Base-by-base conservation (phyloP, 495 filamentous ascomycete species). In the Penicillium ochrochloron region DNA sequence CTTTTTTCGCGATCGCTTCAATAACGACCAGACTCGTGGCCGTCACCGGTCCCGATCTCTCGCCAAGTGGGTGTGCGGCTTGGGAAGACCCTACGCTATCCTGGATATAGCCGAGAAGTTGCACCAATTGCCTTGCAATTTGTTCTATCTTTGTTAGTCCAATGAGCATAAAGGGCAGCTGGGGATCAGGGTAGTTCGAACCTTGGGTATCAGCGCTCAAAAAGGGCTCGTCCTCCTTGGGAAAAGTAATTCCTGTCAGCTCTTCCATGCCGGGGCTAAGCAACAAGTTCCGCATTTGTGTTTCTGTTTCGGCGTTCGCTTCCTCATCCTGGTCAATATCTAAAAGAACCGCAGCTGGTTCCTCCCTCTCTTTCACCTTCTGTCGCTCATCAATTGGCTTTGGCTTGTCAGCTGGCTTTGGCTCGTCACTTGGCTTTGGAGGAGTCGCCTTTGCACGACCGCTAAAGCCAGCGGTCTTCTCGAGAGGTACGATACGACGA, bases 181-280 rank as follows among this genome's bases (percentile, higher is more conserved):
- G 5, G 25, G 25, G 25, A 23, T 52, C 25, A 31, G 23, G 48
- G 48, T 31, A 27, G 31, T 25, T 29, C 48, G 25, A 52, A 52
- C 48, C 48, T 15, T 31, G 48, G 5, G 31, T 2, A 5, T 52
- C 12, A 17, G 25, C 5, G 12, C 11, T 27, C 23, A 4, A 15
- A 23, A 25, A 23, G 15, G 14, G 1, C 12, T 52, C 48, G 5
- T 29, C 25, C 8, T 21, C 23, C 25, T 0, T 52, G 23, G 48
- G 48, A 8, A 56, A 56, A n/a, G n/a, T 35, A n/a, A 56, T 56
- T 37, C 53, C 53, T 5, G 53, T 37, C 8, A 56, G 33, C 21
- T 56, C 53, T 56, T n/a, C 53, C 9, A 56, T 37, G n/a, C 33
- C 31, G 2, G 53, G 53, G 53, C 31, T 56, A 5, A 37, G 29